phyloP scores from a whole-genome alignment of 2,329 filamentous ascomycete species.

The Colletotrichum sidae region DNA sequence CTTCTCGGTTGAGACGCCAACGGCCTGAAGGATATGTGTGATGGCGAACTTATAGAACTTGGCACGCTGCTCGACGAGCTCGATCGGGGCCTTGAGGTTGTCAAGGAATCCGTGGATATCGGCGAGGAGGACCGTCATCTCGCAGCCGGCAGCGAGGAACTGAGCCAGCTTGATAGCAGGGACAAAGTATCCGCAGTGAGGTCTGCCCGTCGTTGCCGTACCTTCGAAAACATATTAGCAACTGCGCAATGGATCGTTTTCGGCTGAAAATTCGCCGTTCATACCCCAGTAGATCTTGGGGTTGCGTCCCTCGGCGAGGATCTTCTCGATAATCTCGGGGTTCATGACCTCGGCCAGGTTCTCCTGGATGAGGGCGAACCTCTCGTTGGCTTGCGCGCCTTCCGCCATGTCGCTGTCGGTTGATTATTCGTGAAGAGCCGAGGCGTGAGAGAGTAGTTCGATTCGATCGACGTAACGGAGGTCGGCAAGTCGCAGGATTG shows the following conservation, averaged over 20 bases:
- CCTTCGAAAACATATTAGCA: constrained; percentile 52
- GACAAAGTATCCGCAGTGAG: constrained; percentile 91
- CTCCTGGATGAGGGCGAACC: constrained; percentile 80
- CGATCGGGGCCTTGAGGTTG: constrained; percentile 87
- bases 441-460: neutral
- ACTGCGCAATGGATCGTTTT: constrained; percentile 17
- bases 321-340: constrained; percentile 82
- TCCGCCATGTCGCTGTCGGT: constrained; percentile 39
- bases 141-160: constrained; percentile 85
- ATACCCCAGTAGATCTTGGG: constrained; percentile 87
- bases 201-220: constrained; percentile 86
- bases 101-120: constrained; percentile 83
- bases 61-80: constrained; percentile 84
- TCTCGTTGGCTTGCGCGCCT: constrained; percentile 64
- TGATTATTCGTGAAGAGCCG: neutral
- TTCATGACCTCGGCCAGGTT: constrained; percentile 88
- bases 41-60: constrained; percentile 87
- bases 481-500: constrained; percentile 3
- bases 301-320: constrained; percentile 76
- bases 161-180: constrained; percentile 91
- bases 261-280: constrained; percentile 21
- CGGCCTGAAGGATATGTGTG: constrained; percentile 78
- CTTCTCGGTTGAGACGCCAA: constrained; percentile 82
- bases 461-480: neutral
- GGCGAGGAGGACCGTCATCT: constrained; percentile 82